Base-by-base conservation (phyloP, 805 yeast genomes). In the Kregervanrija pseudodelftensis region DNA sequence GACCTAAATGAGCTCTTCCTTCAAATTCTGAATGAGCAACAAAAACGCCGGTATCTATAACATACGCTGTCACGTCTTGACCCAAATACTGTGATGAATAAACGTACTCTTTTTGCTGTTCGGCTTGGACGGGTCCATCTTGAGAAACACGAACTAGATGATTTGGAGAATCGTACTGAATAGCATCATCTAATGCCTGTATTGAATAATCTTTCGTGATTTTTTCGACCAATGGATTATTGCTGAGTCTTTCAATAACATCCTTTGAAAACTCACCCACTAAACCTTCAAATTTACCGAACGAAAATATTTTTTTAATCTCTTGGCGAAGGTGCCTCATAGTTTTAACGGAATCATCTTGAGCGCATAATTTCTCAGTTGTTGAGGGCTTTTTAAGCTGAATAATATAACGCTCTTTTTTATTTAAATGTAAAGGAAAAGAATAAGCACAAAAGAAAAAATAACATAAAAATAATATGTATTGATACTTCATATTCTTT, bases 21-120 rank as follows among this genome's bases (percentile, higher is more conserved):
- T 74, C 81, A 56, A 85, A 72, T 36, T 81, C 84, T n/a, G 75
- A 76, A 56, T 80, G 82, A 7, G 68, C 70, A 11, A 68, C 69
- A 50, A 64, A 66, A n/a, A 85, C 79, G 11, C 98, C 97, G 2
- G 95, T 84, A 63, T 89, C 97, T 44, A 88, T 71, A 37, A 90
- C 77, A 59, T 89, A 89, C 0, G 82, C 91, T 45, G 75, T 74
- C 3, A 86, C 85, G 36, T 73, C 76, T 42, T 67, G 66, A 0
- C 95, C 95, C 38, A 62, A 60, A 22, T 60, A 60, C 0, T 63
- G 60, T 0, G 58, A 57, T 39, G 77, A 75, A 54, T 73, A 84
- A 47, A 66, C 64, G 56, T 76, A 85, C 12, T 70, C 66, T 64
- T 30, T 56, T 30, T 58, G 63, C 9, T 58, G 57, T 10, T 54